A percentile compares a stretch with the other conserved stretches of the same genome.
These are phyloP conservation scores for Emmonsia crescens DNA, from an alignment of 2,329 filamentous ascomycete genomes.

Conservation along the genomic window DNA sequence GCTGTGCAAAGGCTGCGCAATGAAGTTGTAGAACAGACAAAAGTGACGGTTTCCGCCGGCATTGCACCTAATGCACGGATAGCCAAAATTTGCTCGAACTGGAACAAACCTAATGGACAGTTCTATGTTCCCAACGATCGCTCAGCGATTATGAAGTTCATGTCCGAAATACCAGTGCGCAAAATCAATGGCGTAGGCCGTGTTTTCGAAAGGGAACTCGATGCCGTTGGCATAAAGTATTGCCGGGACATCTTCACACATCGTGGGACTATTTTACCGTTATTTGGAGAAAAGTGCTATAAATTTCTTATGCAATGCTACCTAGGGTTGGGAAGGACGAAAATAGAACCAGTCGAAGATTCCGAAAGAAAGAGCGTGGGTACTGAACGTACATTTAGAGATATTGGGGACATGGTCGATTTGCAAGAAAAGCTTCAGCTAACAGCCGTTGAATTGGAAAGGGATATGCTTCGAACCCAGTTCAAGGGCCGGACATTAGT, in stretches of 20 bases:
- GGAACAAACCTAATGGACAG: slow-evolving; percentile 94
- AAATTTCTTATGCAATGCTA: slow-evolving; percentile 77
- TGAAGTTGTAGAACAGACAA: slow-evolving; percentile 63
- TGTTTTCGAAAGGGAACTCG: slow-evolving; percentile 82
- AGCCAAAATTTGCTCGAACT: slow-evolving; percentile 90
- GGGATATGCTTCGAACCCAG: slow-evolving; percentile 66
- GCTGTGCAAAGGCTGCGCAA: slow-evolving; percentile 66
- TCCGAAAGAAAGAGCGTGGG: slow-evolving; percentile 89
- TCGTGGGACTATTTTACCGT: slow-evolving; percentile 58
- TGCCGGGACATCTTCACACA: slow-evolving; percentile 79
- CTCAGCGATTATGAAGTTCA: slow-evolving; percentile 68
- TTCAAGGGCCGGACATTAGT: slow-evolving; percentile 87
- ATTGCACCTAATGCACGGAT: slow-evolving; percentile 89
- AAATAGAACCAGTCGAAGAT: slow-evolving; percentile 74
- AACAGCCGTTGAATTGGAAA: slow-evolving; percentile 76
- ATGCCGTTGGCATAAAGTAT: slow-evolving; percentile 74
- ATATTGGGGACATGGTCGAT: slow-evolving; percentile 57
- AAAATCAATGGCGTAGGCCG: slow-evolving; percentile 94
- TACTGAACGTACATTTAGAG: slow-evolving; percentile 82
- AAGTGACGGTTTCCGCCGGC: slow-evolving; percentile 84
- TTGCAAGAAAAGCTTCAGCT: slow-evolving; percentile 67
- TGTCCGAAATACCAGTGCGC: slow-evolving; percentile 68
- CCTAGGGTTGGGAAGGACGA: slow-evolving; percentile 75
- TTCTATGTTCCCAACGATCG: slow-evolving; percentile 65
- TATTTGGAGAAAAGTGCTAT: slow-evolving; percentile 88